phyloP scores from a whole-genome alignment of 805 yeast genomes.

The Spathaspora gorwiae region DNA sequence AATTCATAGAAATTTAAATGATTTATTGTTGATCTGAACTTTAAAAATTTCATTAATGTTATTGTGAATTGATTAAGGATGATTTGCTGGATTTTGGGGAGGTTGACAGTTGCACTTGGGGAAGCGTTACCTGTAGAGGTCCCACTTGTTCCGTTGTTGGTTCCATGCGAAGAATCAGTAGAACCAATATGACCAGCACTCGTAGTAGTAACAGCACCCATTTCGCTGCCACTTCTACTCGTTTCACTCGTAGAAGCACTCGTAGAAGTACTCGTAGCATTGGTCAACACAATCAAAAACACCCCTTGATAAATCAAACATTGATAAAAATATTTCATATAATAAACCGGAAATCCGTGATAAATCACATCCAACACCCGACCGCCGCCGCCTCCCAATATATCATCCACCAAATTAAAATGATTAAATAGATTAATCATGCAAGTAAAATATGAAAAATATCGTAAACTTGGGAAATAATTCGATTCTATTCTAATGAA shows the following conservation, averaged over 20 bases:
- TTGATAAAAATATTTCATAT: constrained; percentile 13
- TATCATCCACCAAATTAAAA: constrained; percentile 15
- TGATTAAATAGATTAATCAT: constrained; percentile 22
- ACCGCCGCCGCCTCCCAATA: neutral
- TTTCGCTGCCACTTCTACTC: no score
- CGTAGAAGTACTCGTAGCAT: neutral
- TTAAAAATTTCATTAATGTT: constrained; percentile 11
- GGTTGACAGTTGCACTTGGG: no score
- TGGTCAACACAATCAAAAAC: constrained; percentile 15
- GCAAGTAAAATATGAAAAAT: constrained; percentile 21
- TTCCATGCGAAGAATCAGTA: no score
- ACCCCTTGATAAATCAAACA: constrained; percentile 16
- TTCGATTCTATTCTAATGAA: constrained; percentile 21
- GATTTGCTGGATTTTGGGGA: neutral
- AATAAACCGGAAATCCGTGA: constrained; percentile 9
- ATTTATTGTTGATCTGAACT: neutral
- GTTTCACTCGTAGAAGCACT: no score
- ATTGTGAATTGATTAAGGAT: constrained; percentile 10
- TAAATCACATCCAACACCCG: neutral
- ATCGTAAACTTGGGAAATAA: constrained; percentile 27
- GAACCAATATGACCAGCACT: no score
- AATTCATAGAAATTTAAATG: constrained; percentile 5
- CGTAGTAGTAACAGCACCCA: no score
- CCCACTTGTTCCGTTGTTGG: no score
- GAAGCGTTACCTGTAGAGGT: no score